Conservation (phyloP, 108 stramenopile species). For the Conticribra weissflogii region DNA sequence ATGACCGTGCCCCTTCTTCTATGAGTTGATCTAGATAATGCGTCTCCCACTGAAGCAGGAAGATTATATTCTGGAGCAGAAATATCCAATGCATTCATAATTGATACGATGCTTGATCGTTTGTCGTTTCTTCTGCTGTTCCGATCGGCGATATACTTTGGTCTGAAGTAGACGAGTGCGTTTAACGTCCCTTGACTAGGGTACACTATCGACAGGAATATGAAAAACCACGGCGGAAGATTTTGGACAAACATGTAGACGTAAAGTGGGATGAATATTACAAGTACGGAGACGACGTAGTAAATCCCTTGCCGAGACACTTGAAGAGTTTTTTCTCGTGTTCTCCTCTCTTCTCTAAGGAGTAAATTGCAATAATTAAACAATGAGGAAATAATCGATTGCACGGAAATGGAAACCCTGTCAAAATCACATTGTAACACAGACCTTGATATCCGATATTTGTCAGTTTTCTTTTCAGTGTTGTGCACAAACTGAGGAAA, state of each 20-base stretch:
- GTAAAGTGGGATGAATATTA: neutral
- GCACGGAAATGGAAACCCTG: neutral
- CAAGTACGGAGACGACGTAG: neutral
- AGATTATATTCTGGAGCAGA: no score
- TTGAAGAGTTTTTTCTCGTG: constrained; percentile 5
- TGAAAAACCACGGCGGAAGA: neutral
- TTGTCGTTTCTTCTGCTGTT: no score
- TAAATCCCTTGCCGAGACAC: constrained; percentile 3
- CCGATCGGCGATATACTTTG: neutral
- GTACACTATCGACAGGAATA: neutral
- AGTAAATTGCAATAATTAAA: neutral
- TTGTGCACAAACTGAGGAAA: neutral
- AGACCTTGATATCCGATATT: neutral
- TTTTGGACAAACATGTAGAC: neutral
- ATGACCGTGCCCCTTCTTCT: no score
- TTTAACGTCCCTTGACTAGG: neutral
- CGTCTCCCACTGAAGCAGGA: no score
- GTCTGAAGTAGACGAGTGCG: neutral
- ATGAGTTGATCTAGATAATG: no score
- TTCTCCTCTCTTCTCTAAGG: neutral
- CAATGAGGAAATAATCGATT: neutral
- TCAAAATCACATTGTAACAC: neutral
- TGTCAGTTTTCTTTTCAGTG: neutral
- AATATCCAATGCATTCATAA: no score
- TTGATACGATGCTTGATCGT: no score